Conservation (phyloP, 2,329 filamentous ascomycete species). For the Aureobasidium sp. region DNA sequence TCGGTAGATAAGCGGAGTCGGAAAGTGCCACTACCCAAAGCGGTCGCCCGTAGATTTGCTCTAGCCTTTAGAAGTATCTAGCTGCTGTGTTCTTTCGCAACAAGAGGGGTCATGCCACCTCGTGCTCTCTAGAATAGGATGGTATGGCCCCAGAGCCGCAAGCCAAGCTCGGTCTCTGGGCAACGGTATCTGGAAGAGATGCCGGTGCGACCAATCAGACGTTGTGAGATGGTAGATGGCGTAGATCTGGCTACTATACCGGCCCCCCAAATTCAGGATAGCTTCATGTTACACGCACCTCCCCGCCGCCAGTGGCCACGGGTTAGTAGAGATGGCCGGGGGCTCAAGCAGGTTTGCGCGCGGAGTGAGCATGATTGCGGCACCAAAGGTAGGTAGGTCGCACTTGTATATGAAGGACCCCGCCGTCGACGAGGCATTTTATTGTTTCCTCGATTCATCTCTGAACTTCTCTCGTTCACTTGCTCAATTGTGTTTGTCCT, state of each 20-base stretch:
- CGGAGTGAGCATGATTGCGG: background rate
- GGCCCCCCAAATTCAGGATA: slow-evolving; percentile 3
- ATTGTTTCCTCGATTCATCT: background rate
- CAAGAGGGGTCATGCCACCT: background rate
- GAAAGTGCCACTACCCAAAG: background rate
- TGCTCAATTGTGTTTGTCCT: background rate
- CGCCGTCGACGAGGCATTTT: background rate
- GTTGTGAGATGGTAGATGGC: background rate
- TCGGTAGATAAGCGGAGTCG: background rate
- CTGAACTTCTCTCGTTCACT: background rate
- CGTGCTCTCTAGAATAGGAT: background rate
- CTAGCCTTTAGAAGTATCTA: background rate
- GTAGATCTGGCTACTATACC: slow-evolving; percentile 2
- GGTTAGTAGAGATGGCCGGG: background rate
- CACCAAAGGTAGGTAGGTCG: background rate
- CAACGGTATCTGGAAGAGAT: slow-evolving; percentile 2
- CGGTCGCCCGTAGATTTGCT: background rate
- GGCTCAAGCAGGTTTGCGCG: background rate
- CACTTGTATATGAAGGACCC: background rate
- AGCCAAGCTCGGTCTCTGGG: slow-evolving; percentile 1
- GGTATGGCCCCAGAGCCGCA: slow-evolving; percentile 2
- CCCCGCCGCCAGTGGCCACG: slow-evolving; percentile 1
- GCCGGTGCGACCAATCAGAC: background rate
- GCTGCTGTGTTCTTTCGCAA: background rate
- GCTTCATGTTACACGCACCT: slow-evolving; percentile 1